These are phyloP conservation scores for Fraxinus baroniana DNA, from an alignment of 305 asterid genomes.

Conservation along the genomic window DNA sequence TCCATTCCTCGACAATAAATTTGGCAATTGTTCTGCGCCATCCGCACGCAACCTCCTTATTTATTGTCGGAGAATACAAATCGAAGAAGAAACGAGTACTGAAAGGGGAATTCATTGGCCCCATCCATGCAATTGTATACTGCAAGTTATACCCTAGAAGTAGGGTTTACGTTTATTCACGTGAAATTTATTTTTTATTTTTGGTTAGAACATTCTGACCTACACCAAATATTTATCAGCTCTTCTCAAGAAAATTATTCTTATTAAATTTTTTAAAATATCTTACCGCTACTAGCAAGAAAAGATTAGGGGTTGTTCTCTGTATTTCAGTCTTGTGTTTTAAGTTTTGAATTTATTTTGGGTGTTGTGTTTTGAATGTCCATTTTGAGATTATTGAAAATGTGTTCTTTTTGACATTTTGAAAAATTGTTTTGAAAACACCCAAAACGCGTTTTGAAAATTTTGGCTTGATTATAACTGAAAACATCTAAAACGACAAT, in stretches of 20 bases:
- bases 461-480: too few species aligned
- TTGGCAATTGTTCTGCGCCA: constrained; percentile 39
- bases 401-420: too few species aligned
- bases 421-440: too few species aligned
- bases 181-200: background rate
- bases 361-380: too few species aligned
- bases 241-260: background rate
- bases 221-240: background rate
- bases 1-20: background rate
- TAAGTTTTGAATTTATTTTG: too few species aligned
- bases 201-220: background rate
- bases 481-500: too few species aligned
- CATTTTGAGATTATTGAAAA: too few species aligned
- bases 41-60: constrained; percentile 45
- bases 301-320: background rate
- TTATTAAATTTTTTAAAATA: background rate
- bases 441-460: too few species aligned
- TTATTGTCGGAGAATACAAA: constrained; percentile 34
- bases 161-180: background rate
- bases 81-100: background rate
- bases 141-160: background rate
- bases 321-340: too few species aligned
- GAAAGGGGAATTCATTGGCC: constrained; percentile 16
- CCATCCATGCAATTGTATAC: constrained; percentile 22
- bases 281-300: background rate